These are phyloP conservation scores for Eustoma russellianum DNA, from an alignment of 257 asterid species.

Conservation along the genomic window DNA sequence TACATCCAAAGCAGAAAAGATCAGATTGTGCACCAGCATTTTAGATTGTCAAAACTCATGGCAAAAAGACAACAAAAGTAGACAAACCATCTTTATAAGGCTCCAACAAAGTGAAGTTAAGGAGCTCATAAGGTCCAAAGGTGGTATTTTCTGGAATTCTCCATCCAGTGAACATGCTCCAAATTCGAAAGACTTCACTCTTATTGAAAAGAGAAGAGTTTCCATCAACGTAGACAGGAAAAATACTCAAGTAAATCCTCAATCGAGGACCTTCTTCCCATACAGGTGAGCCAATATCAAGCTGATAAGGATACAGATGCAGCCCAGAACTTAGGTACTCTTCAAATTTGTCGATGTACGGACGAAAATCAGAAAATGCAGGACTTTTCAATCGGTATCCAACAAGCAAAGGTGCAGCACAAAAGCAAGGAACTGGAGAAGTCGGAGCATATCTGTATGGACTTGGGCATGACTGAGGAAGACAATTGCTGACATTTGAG, in stretches of 20 bases:
- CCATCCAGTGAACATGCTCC: conserved; percentile 75
- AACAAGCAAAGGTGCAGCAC: conserved; percentile 70
- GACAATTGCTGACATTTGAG: conserved; percentile 29
- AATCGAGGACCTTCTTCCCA: conserved; percentile 87
- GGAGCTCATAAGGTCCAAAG: conserved; percentile 91
- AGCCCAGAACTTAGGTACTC: conserved; percentile 56
- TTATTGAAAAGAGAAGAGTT: conserved; percentile 30
- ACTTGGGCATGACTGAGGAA: conserved; percentile 43
- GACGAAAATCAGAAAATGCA: conserved; percentile 60
- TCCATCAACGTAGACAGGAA: conserved; percentile 33
- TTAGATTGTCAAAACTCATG: too few species aligned
- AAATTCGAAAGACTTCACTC: conserved; percentile 60
- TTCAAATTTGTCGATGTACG: conserved; percentile 43
- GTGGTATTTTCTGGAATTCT: conserved; percentile 46
- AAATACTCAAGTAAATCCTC: conserved; percentile 62
- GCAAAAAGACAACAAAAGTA: background rate
- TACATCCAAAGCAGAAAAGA: too few species aligned
- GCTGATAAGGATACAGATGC: conserved; percentile 44
- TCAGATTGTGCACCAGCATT: too few species aligned
- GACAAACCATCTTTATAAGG: conserved; percentile 54
- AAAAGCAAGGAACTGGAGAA: conserved; percentile 48
- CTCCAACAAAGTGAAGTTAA: conserved; percentile 66
- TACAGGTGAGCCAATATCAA: conserved; percentile 37
- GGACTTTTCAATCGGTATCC: conserved; percentile 95
- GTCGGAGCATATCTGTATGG: conserved; percentile 53